phyloP scores from a whole-genome alignment of 495 filamentous ascomycete species.

The Hypoxylon crocopeplum region DNA sequence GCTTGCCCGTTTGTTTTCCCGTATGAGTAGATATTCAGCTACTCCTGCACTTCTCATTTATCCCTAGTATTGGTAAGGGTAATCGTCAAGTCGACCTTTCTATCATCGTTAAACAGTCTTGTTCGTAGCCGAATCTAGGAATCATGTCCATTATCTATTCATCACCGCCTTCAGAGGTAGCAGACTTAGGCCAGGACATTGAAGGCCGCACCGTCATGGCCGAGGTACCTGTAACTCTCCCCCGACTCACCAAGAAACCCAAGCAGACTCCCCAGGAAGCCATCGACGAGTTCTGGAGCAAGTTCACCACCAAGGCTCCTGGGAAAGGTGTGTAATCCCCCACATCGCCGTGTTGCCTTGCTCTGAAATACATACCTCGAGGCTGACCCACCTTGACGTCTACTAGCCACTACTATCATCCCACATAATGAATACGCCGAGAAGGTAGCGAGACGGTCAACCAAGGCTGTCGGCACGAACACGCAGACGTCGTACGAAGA shows the following conservation, averaged over 20 bases:
- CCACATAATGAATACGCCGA: slow-evolving; percentile 76
- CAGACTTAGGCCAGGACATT: slow-evolving; percentile 20
- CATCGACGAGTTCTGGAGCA: slow-evolving; percentile 80
- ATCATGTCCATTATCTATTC: slow-evolving; percentile 26
- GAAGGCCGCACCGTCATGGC: slow-evolving; percentile 34
- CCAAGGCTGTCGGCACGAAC: slow-evolving; percentile 41
- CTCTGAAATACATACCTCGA: neutral
- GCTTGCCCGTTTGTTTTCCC: neutral
- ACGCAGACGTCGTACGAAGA: slow-evolving; percentile 74
- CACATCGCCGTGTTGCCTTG: neutral
- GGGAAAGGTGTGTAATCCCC: slow-evolving; percentile 53
- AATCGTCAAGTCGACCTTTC: neutral
- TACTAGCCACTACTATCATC: slow-evolving; percentile 70
- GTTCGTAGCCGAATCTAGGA: neutral
- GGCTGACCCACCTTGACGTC: neutral
- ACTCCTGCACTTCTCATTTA: neutral
- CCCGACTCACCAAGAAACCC: slow-evolving; percentile 20
- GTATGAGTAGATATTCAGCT: neutral
- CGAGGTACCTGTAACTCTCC: slow-evolving; percentile 26
- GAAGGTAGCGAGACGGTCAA: slow-evolving; percentile 67
- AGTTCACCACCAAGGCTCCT: slow-evolving; percentile 70
- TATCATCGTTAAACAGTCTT: neutral
- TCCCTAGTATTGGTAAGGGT: neutral
- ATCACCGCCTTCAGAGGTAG: slow-evolving; percentile 24
- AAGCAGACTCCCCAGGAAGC: slow-evolving; percentile 69